Evolutionary conservation across 768 basidiomycete genomes (phyloP).

Genomic region (Cyclocybe cylindracea): DNA sequence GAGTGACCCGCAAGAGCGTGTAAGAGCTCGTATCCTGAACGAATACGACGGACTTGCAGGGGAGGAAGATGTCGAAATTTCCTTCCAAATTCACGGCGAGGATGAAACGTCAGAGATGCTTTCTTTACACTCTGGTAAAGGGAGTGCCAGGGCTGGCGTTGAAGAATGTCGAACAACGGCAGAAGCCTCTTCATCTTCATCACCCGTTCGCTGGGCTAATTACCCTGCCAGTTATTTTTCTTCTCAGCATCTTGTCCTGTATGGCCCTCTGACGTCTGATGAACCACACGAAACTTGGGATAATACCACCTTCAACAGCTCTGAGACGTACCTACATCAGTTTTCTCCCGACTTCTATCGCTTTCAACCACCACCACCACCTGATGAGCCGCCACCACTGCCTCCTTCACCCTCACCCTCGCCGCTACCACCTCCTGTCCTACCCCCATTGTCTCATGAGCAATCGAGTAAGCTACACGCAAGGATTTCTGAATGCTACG

Average conservation of each 20-base stretch:
- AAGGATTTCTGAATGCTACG: background rate
- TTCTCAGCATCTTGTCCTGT: conserved; percentile 43
- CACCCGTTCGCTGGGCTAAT: conserved; percentile 48
- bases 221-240: conserved; percentile 65
- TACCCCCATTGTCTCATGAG: conserved; percentile 9
- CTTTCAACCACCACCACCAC: conserved; percentile 25
- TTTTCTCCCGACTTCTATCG: conserved; percentile 8
- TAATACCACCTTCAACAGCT: conserved; percentile 17
- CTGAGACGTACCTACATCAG: conserved; percentile 19
- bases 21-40: conserved; percentile 48
- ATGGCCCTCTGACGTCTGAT: conserved; percentile 23
- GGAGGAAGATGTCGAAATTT: conserved; percentile 21
- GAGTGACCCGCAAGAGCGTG: conserved; percentile 53
- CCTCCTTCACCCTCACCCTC: conserved; percentile 29
- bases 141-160: too few species aligned
- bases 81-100: conserved; percentile 40
- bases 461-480: conserved; percentile 2
- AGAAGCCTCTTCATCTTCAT: background rate
- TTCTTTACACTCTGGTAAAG: conserved; percentile 1
- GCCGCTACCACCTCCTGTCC: conserved; percentile 8
- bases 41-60: conserved; percentile 31
- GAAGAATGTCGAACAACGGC: background rate
- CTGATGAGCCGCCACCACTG: conserved; percentile 37
- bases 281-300: conserved; percentile 18
- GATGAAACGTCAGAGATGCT: conserved; percentile 25